Percentiles rank a stretch among this genome's conserved stretches.
These are phyloP conservation scores for Colletotrichum liriopes DNA, from an alignment of 2,329 filamentous ascomycete genomes.

Conservation along the genomic window DNA sequence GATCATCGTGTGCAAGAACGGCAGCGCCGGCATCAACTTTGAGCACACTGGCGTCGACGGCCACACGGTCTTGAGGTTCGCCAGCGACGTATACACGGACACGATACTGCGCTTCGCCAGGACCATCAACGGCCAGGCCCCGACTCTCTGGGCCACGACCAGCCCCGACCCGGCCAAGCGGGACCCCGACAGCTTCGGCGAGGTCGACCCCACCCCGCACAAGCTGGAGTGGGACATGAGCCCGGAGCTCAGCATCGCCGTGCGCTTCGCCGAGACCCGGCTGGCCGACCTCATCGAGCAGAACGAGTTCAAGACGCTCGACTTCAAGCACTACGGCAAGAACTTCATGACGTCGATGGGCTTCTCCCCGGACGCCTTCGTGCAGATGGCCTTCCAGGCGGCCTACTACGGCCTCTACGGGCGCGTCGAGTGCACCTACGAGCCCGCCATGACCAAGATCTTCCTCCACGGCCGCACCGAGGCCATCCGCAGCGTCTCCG, in stretches of 20 bases:
- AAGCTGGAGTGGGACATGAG: slow-evolving; percentile 99
- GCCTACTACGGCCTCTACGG: slow-evolving; percentile 98
- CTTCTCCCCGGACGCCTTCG: slow-evolving; percentile 96
- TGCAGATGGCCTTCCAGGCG: slow-evolving; percentile 99
- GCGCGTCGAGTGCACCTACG: slow-evolving; percentile 93
- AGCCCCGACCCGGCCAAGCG: slow-evolving; percentile 95
- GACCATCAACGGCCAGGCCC: slow-evolving; percentile 94
- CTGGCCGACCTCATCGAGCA: slow-evolving; percentile 95
- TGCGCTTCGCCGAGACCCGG: slow-evolving; percentile 95
- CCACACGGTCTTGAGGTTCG: slow-evolving; percentile 95
- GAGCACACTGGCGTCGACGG: slow-evolving; percentile 98
- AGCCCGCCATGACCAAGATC: slow-evolving; percentile 97
- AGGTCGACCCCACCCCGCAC: slow-evolving; percentile 93
- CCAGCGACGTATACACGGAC: slow-evolving; percentile 96
- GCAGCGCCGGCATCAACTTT: slow-evolving; percentile 98
- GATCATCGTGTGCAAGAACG: slow-evolving; percentile 99
- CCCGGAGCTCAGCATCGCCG: slow-evolving; percentile 89
- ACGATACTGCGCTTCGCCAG: slow-evolving; percentile 96
- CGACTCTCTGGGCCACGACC: slow-evolving; percentile 89
- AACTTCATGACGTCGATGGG: slow-evolving; percentile 98
- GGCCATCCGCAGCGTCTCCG: slow-evolving; percentile 88
- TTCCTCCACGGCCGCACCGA: slow-evolving; percentile 96
- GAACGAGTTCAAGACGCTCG: slow-evolving; percentile 94
- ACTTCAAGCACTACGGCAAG: slow-evolving; percentile 92
- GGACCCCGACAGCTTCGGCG: slow-evolving; percentile 90